These are phyloP conservation scores for Neoscytalidium dimidiatum DNA, from an alignment of 2,329 filamentous ascomycete species.

Conservation along the genomic window DNA sequence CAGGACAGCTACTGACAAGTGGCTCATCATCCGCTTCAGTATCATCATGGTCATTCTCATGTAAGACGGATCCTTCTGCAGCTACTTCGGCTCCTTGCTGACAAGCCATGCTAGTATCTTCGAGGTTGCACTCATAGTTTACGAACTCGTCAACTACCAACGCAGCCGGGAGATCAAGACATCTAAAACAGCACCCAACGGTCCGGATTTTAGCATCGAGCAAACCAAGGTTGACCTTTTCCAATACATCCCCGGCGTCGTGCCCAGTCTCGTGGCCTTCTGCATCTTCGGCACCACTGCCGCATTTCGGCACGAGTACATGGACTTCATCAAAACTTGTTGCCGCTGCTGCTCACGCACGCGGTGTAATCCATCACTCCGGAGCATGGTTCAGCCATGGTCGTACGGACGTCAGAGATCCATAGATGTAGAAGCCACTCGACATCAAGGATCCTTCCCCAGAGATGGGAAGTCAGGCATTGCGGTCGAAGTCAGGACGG, in stretches of 20 bases:
- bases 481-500: neutral
- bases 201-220: neutral
- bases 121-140: constrained; percentile 4
- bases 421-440: neutral
- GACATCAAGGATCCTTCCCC: neutral
- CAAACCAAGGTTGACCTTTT: constrained; percentile 4
- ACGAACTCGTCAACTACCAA: constrained; percentile 11
- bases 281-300: constrained; percentile 14
- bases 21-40: constrained; percentile 12
- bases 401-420: constrained; percentile 1
- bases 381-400: neutral
- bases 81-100: neutral
- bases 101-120: neutral
- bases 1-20: constrained; percentile 8
- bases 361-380: neutral
- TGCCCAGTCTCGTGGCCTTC: constrained; percentile 6
- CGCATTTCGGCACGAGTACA: constrained; percentile 1
- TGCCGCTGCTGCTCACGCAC: neutral
- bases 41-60: constrained; percentile 9
- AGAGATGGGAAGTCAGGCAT: neutral
- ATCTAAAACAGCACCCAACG: neutral
- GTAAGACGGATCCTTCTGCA: neutral
- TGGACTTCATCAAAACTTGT: neutral
- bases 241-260: constrained; percentile 7
- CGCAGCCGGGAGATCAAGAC: neutral